phyloP scores from a whole-genome alignment of 2,329 filamentous ascomycete species.

The Phyllosticta paracitricarpa region DNA sequence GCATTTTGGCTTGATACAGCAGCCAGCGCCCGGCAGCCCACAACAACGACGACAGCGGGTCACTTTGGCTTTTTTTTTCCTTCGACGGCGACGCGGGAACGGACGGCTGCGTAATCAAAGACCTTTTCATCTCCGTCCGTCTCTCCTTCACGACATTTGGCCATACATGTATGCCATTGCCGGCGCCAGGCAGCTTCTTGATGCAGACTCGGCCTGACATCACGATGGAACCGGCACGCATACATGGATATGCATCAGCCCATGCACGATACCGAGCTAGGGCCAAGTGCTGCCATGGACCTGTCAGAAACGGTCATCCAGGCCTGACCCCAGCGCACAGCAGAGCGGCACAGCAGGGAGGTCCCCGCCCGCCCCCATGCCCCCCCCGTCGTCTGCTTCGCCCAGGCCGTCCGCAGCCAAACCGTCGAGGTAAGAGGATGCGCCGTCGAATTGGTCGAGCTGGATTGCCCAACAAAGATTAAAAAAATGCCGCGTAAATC shows the following conservation, averaged over 20 bases:
- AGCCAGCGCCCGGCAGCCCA: neutral
- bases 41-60: neutral
- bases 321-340: conserved; percentile 5
- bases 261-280: conserved; percentile 7
- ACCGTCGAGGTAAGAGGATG: conserved; percentile 6
- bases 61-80: neutral
- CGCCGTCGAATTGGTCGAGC: neutral
- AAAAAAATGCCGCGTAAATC: conserved; percentile 5
- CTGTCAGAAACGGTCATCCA: conserved; percentile 12
- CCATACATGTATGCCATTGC: too few species aligned
- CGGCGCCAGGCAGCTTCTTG: conserved; percentile 1
- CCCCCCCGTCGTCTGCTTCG: neutral
- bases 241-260: conserved; percentile 9
- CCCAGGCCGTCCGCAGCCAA: conserved; percentile 3
- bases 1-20: conserved; percentile 5
- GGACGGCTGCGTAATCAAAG: conserved; percentile 2
- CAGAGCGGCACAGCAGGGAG: conserved; percentile 6
- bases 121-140: neutral
- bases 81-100: neutral
- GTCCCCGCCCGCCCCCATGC: neutral
- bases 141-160: neutral
- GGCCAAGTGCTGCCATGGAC: conserved; percentile 11
- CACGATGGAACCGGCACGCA: conserved; percentile 12
- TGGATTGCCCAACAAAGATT: neutral
- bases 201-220: conserved; percentile 11